A percentile compares a stretch with the other conserved stretches of the same genome.
phyloP scores from a whole-genome alignment of 768 basidiomycete genomes.

The Hypsizygus marmoreus region DNA sequence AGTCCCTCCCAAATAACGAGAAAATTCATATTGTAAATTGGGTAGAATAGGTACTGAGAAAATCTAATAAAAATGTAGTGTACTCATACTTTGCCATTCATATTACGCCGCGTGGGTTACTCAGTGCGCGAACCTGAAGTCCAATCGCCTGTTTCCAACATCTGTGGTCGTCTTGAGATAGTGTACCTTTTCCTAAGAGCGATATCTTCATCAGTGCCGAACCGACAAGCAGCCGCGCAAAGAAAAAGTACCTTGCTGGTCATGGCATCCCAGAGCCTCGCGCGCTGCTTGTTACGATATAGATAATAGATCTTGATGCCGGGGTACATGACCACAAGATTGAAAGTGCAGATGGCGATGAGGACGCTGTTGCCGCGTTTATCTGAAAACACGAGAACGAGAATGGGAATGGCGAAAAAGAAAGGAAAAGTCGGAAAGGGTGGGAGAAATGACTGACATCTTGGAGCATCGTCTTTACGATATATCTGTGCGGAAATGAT shows the following conservation, averaged over 20 bases:
- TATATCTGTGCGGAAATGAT: constrained; percentile 61
- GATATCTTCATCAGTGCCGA: not conserved
- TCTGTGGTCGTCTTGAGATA: constrained; percentile 63
- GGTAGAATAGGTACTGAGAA: too few relatives aligned
- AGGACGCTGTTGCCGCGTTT: constrained; percentile 58
- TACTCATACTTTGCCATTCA: too few relatives aligned
- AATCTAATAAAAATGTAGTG: too few relatives aligned
- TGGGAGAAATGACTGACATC: constrained; percentile 40
- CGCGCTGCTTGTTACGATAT: constrained; percentile 58
- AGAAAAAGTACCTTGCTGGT: constrained; percentile 46
- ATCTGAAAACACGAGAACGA: too few relatives aligned
- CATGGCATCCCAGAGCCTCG: constrained; percentile 59
- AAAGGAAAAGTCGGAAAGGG: too few relatives aligned
- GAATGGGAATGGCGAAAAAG: not conserved
- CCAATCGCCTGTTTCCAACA: constrained; percentile 59
- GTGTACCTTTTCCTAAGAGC: constrained; percentile 53
- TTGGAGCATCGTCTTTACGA: constrained; percentile 55
- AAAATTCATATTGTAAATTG: too few relatives aligned
- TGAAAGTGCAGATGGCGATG: constrained; percentile 53
- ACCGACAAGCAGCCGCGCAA: too few relatives aligned
- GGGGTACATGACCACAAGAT: constrained; percentile 55
- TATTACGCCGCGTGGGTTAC: too few relatives aligned
- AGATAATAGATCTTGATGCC: constrained; percentile 55
- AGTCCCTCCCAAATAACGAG: too few relatives aligned
- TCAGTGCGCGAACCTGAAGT: constrained; percentile 61